These are phyloP conservation scores for Plasmodium berghei DNA, from an alignment of 169 alveolate genomes.

Conservation along the genomic window DNA sequence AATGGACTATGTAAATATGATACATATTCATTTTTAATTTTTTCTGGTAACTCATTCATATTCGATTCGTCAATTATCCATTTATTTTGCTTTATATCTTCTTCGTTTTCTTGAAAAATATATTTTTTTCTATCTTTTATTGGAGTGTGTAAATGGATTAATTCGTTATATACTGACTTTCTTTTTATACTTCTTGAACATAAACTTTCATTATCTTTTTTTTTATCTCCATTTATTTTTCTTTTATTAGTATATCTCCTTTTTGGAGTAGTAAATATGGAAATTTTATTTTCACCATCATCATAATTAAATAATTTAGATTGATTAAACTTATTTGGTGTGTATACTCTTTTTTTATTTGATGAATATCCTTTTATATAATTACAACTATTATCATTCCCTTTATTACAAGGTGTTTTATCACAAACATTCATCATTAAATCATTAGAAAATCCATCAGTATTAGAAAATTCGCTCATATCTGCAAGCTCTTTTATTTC, in stretches of 20 bases:
- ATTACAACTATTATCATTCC: neutral
- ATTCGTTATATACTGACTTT: constrained; percentile 34
- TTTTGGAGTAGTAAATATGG: constrained; percentile 39
- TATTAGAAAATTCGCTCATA: constrained; percentile 1
- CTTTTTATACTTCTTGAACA: constrained; percentile 19
- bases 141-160: constrained; percentile 30
- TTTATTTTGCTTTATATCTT: neutral
- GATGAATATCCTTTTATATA: constrained; percentile 32
- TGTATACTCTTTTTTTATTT: constrained; percentile 31
- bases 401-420: constrained; percentile 43
- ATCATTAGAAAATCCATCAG: constrained; percentile 20
- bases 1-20: constrained; percentile 56
- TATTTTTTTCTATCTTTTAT: constrained; percentile 23
- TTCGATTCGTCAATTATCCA: constrained; percentile 61
- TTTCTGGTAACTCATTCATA: constrained; percentile 59
- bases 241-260: constrained; percentile 12
- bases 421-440: constrained; percentile 10
- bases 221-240: constrained; percentile 4
- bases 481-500: too few species aligned
- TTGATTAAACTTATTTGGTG: constrained; percentile 29
- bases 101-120: neutral
- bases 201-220: neutral
- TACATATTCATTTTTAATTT: constrained; percentile 51
- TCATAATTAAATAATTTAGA: constrained; percentile 10
- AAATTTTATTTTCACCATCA: neutral